Evolutionary conservation across 495 filamentous ascomycete species (phyloP).

Genomic region (Penicillium cataractarum): DNA sequence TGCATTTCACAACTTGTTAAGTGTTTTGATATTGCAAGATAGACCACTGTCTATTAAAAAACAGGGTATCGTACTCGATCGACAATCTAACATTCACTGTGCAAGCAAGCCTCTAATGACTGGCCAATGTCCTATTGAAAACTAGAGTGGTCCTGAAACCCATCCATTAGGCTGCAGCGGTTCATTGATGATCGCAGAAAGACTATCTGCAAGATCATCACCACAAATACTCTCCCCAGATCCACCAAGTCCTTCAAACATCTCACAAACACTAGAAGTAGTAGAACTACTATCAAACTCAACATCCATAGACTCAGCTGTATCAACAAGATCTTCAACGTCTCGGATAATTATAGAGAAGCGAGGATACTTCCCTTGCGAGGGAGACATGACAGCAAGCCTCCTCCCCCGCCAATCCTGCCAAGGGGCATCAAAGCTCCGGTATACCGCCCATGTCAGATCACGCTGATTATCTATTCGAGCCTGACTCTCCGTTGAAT

Average conservation of each 20-base stretch:
- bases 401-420: background rate
- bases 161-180: background rate
- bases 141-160: background rate
- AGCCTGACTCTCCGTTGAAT: background rate
- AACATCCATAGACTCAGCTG: background rate
- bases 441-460: background rate
- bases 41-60: too few relatives aligned
- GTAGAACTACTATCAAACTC: background rate
- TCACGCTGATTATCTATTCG: background rate
- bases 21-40: too few relatives aligned
- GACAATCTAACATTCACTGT: too few relatives aligned
- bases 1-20: background rate
- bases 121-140: background rate
- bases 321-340: background rate
- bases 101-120: background rate
- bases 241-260: background rate
- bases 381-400: background rate
- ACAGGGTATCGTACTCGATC: too few relatives aligned
- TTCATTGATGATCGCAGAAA: background rate
- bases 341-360: background rate
- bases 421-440: slow-evolving; percentile 5
- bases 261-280: background rate
- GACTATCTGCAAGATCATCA: background rate
- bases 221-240: background rate
- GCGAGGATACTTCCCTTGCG: background rate